These are phyloP conservation scores for Dionaea muscipula DNA, from an alignment of 179 eudicot genomes.

Conservation along the genomic window DNA sequence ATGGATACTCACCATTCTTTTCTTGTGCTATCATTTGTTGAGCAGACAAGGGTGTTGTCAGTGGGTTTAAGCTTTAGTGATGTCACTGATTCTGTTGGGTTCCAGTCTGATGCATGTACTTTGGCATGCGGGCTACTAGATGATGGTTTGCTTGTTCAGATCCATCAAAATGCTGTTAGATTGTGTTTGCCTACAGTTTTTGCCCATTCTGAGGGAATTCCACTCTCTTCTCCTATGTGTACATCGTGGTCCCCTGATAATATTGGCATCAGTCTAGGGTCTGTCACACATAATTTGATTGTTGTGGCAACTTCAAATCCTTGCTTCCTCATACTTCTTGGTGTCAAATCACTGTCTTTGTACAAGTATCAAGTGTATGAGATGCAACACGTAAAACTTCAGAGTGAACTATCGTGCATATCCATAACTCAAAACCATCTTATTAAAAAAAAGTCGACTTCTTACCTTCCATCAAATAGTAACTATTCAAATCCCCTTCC, in stretches of 20 bases:
- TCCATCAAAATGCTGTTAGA: conserved; percentile 60
- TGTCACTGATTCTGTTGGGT: conserved; percentile 87
- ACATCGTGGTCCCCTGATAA: conserved; percentile 72
- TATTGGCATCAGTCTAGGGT: conserved; percentile 62
- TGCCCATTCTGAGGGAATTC: conserved; percentile 54
- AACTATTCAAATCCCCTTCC: conserved; percentile 21
- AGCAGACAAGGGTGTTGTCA: conserved; percentile 88
- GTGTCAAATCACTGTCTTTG: conserved; percentile 37
- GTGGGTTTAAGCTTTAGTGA: conserved; percentile 93
- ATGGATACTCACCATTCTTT: conserved; percentile 65
- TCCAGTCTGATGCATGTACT: conserved; percentile 77
- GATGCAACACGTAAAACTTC: conserved; percentile 62
- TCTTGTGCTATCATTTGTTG: conserved; percentile 89
- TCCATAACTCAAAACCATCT: conserved; percentile 52
- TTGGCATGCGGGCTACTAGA: conserved; percentile 80
- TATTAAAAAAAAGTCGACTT: conserved; percentile 18
- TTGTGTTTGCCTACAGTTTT: conserved; percentile 57
- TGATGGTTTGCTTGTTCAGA: conserved; percentile 72
- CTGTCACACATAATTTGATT: conserved; percentile 62
- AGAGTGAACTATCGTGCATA: conserved; percentile 76
- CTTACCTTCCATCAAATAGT: conserved; percentile 9
- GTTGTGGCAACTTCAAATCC: conserved; percentile 85
- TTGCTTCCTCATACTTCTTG: conserved; percentile 61
- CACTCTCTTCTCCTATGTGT: conserved; percentile 42
- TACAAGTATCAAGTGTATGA: conserved; percentile 53